Evolutionary conservation across 768 basidiomycete genomes (phyloP), one percentile per base, ranked within the genome.

Genomic region (Exsudoporus frostii): DNA sequence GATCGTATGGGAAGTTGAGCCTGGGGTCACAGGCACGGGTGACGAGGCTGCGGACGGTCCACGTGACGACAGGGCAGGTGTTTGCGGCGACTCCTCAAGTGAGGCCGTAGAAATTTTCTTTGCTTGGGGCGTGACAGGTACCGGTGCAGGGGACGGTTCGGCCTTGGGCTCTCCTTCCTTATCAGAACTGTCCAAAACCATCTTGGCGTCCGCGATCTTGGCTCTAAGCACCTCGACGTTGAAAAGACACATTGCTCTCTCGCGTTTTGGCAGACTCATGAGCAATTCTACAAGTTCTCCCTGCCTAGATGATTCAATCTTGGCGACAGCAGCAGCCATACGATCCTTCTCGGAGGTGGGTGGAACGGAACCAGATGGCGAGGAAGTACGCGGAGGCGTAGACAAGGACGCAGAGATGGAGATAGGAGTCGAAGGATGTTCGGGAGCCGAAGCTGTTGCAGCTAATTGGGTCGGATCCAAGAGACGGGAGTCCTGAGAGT

Each of bases 191-290:
- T 92, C 89, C 53, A 96, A 69, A 20, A 96, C 87, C 62, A 80
- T 74, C 73, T 86, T 89, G 15, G 93, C 93, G 59, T 93, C 92
- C 1, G 79, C 79, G 19, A 95, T 74, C 73, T 95, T 95, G 20
- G 74, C 76, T 46, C 84, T 79, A 24, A 95, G 76, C 27, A 91
- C 79, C 60, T 94, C 91, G 13, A 77, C 76, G 58, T 92, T 95
- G 77, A 96, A 96, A 37, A 95, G 74, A 71, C 92, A 94, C 83
- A 95, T 80, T 0, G 91, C 92, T 14, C 92, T 82, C 58, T 96
- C 93, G 54, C 88, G 83, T 71, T 93, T 95, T 1, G 89, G 85
- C 17, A 96, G 77, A 60, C 84, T 86, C 86, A 93, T 89, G 33
- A 95, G 71, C 46, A 96, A 75, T 22, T 88, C 89, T 0, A 86